Percentiles rank a stretch among this genome's conserved stretches.
Evolutionary conservation across 768 basidiomycete genomes (phyloP).

Genomic region (Rhodotorula diobovata): DNA sequence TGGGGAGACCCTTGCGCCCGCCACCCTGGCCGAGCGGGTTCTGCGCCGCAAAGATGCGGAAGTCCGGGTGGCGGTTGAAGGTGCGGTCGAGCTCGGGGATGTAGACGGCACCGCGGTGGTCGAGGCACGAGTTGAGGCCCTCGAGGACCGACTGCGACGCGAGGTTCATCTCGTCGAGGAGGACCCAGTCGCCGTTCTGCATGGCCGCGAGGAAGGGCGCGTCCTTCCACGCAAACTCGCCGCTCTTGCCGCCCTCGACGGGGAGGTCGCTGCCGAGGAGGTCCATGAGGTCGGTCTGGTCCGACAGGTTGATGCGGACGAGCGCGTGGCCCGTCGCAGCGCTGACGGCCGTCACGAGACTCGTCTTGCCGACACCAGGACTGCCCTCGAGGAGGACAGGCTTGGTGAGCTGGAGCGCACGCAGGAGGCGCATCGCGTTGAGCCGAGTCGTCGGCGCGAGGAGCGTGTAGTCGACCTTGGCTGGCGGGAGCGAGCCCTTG

Average conservation of each 20-base stretch:
- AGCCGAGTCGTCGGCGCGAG: conserved; percentile 79
- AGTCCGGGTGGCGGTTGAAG: conserved; percentile 82
- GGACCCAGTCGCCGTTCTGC: conserved; percentile 94
- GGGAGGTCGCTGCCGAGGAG: conserved; percentile 95
- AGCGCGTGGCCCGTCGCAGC: conserved; percentile 70
- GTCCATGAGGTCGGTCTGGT: conserved; percentile 94
- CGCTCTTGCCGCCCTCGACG: conserved; percentile 80
- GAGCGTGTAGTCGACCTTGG: conserved; percentile 62
- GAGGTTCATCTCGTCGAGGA: conserved; percentile 98
- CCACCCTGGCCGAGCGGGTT: conserved; percentile 95
- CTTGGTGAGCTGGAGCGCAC: conserved; percentile 83
- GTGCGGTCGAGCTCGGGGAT: conserved; percentile 89
- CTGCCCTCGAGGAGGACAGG: conserved; percentile 94
- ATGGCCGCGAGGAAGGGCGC: conserved; percentile 90
- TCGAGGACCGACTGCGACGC: conserved; percentile 95
- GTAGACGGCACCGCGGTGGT: conserved; percentile 90
- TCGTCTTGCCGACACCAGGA: conserved; percentile 97
- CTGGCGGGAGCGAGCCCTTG: conserved; percentile 55
- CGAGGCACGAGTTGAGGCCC: conserved; percentile 90
- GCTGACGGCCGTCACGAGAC: conserved; percentile 80
- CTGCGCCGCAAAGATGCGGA: conserved; percentile 95
- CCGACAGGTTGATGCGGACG: conserved; percentile 92
- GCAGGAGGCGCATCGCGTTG: conserved; percentile 80
- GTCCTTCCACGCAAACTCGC: conserved; percentile 95
- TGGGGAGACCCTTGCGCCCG: conserved; percentile 92